phyloP scores from a whole-genome alignment of 176 grass and related monocot genomes.

The Microstegium vimineum region DNA sequence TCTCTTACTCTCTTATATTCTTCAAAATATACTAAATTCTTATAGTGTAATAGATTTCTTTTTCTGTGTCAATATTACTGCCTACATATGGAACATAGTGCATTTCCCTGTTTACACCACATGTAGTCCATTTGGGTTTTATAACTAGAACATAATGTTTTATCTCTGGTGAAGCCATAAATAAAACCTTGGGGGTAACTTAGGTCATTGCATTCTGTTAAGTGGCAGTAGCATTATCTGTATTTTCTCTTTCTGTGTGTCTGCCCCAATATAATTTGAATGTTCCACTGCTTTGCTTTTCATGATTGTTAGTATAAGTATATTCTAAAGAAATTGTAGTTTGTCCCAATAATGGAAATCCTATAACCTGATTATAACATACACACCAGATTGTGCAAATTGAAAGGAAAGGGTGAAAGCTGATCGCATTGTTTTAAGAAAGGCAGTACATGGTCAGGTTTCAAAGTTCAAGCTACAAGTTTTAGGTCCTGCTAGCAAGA shows the following conservation, averaged over 20 bases:
- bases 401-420: neutral
- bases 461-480: neutral
- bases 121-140: neutral
- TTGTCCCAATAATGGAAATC: neutral
- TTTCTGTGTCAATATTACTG: neutral
- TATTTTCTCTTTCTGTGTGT: neutral
- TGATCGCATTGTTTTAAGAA: neutral
- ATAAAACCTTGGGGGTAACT: neutral
- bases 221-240: neutral
- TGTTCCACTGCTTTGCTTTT: neutral
- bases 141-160: neutral
- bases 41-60: neutral
- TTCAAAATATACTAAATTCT: neutral
- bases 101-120: neutral
- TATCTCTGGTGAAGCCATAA: neutral
- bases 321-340: neutral
- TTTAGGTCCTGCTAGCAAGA: neutral
- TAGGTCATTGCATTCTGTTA: neutral
- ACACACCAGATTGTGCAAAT: neutral
- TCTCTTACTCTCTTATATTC: neutral
- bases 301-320: neutral
- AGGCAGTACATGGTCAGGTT: neutral
- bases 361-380: neutral
- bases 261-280: neutral
- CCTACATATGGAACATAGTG: neutral